Evolutionary conservation across 2,329 filamentous ascomycete species (phyloP).

Genomic region (Pseudogymnoascus sp.): DNA sequence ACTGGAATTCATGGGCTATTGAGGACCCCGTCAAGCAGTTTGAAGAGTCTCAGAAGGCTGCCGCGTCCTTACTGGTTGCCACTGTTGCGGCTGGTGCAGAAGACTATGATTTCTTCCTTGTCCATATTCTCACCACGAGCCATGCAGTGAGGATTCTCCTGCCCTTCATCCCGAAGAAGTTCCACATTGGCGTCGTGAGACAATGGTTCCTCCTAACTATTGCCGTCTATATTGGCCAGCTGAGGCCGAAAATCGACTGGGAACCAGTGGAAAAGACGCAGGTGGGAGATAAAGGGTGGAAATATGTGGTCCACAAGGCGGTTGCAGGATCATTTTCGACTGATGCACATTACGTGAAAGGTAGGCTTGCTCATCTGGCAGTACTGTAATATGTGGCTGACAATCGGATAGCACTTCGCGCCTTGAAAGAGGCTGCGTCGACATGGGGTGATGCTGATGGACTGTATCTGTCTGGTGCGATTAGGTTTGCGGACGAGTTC

Average conservation of each 20-base stretch:
- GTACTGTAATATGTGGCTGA: neutral
- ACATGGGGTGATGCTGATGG: slow-evolving; percentile 68
- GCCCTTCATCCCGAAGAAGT: slow-evolving; percentile 65
- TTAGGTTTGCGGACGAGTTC: slow-evolving; percentile 69
- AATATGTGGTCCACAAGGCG: slow-evolving; percentile 65
- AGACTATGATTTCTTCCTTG: slow-evolving; percentile 75
- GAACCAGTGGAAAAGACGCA: slow-evolving; percentile 48
- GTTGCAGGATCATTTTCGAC: slow-evolving; percentile 60
- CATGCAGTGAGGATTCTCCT: slow-evolving; percentile 85
- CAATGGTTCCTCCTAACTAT: slow-evolving; percentile 88
- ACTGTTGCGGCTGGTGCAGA: slow-evolving; percentile 52
- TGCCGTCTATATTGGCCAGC: slow-evolving; percentile 68
- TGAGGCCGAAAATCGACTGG: slow-evolving; percentile 66
- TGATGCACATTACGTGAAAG: slow-evolving; percentile 83
- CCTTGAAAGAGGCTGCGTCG: slow-evolving; percentile 66
- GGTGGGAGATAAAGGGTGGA: slow-evolving; percentile 56
- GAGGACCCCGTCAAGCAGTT: slow-evolving; percentile 68
- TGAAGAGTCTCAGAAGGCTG: slow-evolving; percentile 59
- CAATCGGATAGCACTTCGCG: slow-evolving; percentile 51
- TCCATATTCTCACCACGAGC: slow-evolving; percentile 75
- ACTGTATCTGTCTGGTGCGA: slow-evolving; percentile 60
- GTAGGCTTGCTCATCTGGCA: slow-evolving; percentile 36
- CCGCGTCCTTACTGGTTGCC: slow-evolving; percentile 55
- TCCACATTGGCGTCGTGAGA: slow-evolving; percentile 67
- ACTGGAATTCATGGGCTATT: slow-evolving; percentile 86